Evolutionary conservation across 2,329 filamentous ascomycete genomes (phyloP), one percentile per base, ranked within the genome.

Genomic region (Elsinoe perseae): DNA sequence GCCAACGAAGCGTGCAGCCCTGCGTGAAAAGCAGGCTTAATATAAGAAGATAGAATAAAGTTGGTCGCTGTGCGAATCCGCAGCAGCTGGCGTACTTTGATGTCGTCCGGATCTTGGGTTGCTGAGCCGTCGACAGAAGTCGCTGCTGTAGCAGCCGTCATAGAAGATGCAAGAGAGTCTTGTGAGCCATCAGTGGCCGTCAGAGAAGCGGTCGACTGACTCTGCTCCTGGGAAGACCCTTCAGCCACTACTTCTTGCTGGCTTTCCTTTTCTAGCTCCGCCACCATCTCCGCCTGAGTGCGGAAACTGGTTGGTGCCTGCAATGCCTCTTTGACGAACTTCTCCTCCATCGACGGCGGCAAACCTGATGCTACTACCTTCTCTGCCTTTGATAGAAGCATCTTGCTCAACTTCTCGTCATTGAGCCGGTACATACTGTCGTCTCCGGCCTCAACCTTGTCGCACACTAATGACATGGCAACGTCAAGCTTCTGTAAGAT

Each of bases 401-500:
- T 77, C 1, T 70, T 66, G 5, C 86, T 65, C 0, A 96, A 78
- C 66, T 90, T 95, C 10, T 77, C 73, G 64, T 87, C 79, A 63
- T 78, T 93, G 21, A 95, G 73, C 10, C 89, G 82, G 70, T 87
- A 95, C 87, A 96, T 89, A 56, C 74, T 81, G 69, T 96, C 90
- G 59, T 88, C 87, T 12, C 86, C 88, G 0, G 87, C 87, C 30
- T 93, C 86, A 9, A 95, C 86, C 0, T 80, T 85, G 64, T 96
- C 90, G 70, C 91, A 95, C 4, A 93, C 77, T 1, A 75, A 77
- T 1, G 75, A 77, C 73, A 95, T 84, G 32, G 89, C 79, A 2
- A 32, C 25, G 36, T 68, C 64, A 18, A 69, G 60, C 4, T 54
- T 61, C 9, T 76, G 70, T 64, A 87, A 82, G 50, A 70, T 65